Evolutionary conservation across 768 basidiomycete species (phyloP).

Genomic region (Collybia mongolica): DNA sequence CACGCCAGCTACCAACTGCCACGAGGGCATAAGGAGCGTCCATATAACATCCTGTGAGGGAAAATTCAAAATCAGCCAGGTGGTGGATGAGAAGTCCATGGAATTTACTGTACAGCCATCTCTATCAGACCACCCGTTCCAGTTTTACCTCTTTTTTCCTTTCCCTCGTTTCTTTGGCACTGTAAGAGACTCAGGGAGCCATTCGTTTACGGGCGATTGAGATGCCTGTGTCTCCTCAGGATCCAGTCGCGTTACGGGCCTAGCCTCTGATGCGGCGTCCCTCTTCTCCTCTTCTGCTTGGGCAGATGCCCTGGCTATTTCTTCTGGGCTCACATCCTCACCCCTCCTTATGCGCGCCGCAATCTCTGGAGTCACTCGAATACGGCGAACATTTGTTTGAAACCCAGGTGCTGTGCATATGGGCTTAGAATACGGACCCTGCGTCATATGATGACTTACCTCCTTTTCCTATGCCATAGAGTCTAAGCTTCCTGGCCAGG

Average conservation of each 20-base stretch:
- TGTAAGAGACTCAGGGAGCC: constrained; percentile 48
- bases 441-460: constrained; percentile 28
- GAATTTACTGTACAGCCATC: no score
- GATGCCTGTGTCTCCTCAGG: constrained; percentile 12
- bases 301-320: constrained; percentile 45
- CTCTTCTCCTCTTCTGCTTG: constrained; percentile 32
- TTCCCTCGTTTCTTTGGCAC: constrained; percentile 36
- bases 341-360: constrained; percentile 50
- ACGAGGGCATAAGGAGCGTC: no score
- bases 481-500: constrained; percentile 38
- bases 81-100: no score
- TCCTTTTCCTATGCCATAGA: constrained; percentile 57
- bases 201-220: constrained; percentile 38
- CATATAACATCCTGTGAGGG: no score
- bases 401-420: constrained; percentile 45
- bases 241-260: constrained; percentile 21
- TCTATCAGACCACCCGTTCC: no score
- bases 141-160: constrained; percentile 17
- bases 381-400: constrained; percentile 48
- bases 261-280: constrained; percentile 4
- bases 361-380: constrained; percentile 55
- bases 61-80: no score
- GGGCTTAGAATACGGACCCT: constrained; percentile 1
- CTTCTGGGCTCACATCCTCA: constrained; percentile 51
- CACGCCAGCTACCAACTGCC: no score